Evolutionary conservation across 1,139 yeast genomes (phyloP).

Genomic region (Suhomyces kunorum): DNA sequence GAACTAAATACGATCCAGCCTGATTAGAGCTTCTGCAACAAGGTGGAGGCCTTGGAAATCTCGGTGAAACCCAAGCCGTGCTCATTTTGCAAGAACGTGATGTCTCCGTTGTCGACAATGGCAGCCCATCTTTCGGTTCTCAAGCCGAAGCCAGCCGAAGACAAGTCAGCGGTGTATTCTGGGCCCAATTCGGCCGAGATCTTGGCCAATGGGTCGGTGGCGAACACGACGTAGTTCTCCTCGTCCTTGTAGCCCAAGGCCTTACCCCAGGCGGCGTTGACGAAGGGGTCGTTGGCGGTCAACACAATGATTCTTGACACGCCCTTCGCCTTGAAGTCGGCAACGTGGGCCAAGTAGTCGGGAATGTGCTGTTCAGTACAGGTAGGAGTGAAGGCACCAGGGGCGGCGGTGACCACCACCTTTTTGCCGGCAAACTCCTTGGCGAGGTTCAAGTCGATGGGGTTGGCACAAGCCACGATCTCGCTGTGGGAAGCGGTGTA

Average conservation of each 20-base stretch:
- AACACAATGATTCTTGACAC: constrained; percentile 71
- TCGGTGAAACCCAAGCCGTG: constrained; percentile 56
- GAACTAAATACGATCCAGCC: neutral
- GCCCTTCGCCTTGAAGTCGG: constrained; percentile 63
- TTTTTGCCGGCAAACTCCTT: constrained; percentile 50
- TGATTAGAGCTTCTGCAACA: constrained; percentile 31
- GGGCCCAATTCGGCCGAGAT: constrained; percentile 67
- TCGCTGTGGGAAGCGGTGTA: constrained; percentile 45
- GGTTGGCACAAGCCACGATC: constrained; percentile 43
- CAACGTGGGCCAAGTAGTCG: constrained; percentile 56
- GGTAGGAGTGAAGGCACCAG: constrained; percentile 59
- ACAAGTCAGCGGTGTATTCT: constrained; percentile 48
- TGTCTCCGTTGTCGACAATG: constrained; percentile 20
- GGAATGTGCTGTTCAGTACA: constrained; percentile 77
- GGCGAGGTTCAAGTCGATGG: constrained; percentile 52
- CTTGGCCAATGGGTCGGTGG: constrained; percentile 67
- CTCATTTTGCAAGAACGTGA: constrained; percentile 53
- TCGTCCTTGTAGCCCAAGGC: constrained; percentile 51
- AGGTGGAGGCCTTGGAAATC: constrained; percentile 59
- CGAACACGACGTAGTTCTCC: constrained; percentile 59
- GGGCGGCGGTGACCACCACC: constrained; percentile 60
- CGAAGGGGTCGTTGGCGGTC: constrained; percentile 80
- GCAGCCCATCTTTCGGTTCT: constrained; percentile 23
- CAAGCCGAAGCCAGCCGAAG: constrained; percentile 44
- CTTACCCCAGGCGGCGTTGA: constrained; percentile 80